A percentile compares a stretch with the other conserved stretches of the same genome.
Conservation (phyloP, 176 grass and related monocot genomes). For the Paspalum notatum region DNA sequence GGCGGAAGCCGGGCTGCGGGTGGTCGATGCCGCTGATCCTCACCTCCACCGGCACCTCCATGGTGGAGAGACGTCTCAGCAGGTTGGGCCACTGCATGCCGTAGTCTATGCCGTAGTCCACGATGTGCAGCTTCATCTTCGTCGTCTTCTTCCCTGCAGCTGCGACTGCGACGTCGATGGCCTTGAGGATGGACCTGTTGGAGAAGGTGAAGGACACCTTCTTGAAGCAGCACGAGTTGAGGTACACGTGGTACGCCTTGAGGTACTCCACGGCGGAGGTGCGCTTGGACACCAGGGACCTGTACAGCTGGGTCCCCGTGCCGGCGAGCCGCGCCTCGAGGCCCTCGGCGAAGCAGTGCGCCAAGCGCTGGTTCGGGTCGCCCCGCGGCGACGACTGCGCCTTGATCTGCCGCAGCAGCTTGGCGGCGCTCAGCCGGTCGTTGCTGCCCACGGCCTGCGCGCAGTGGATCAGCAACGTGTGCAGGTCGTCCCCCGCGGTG, state of each 20-base stretch:
- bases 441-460: conserved; percentile 59
- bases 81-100: neutral
- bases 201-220: neutral
- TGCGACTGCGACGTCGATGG: neutral
- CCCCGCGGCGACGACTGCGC: conserved; percentile 42
- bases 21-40: conserved; percentile 45
- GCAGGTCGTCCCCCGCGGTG: conserved; percentile 58
- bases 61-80: neutral
- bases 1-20: conserved; percentile 18
- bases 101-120: neutral
- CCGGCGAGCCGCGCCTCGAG: conserved; percentile 63
- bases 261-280: conserved; percentile 34
- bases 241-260: neutral
- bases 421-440: conserved; percentile 36
- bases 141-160: neutral
- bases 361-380: conserved; percentile 50
- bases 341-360: conserved; percentile 58
- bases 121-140: neutral
- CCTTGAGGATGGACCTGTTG: neutral
- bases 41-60: conserved; percentile 41
- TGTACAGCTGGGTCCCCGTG: conserved; percentile 54
- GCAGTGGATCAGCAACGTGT: conserved; percentile 69
- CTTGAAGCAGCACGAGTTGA: neutral
- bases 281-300: conserved; percentile 24
- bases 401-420: conserved; percentile 59